Evolutionary conservation across 2,329 filamentous ascomycete genomes (phyloP).

Genomic region (Geosmithia flava): DNA sequence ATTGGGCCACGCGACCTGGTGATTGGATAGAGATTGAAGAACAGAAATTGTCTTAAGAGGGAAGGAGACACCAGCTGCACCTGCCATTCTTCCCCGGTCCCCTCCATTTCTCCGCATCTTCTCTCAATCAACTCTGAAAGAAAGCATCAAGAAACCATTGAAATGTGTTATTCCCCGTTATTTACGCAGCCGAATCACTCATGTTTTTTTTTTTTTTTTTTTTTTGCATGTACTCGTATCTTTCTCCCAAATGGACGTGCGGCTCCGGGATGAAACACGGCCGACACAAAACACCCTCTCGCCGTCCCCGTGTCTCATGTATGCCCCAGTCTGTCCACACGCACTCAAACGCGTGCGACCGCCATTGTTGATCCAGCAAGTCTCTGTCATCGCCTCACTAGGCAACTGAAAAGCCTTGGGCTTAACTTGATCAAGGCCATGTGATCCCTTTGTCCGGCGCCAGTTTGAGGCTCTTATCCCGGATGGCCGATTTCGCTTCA

Average conservation of each 20-base stretch:
- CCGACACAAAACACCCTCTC: neutral
- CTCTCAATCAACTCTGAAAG: too few species aligned
- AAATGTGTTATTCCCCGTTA: too few species aligned
- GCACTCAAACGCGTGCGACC: neutral
- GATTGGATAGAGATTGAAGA: neutral
- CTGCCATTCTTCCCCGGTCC: too few species aligned
- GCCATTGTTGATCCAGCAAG: neutral
- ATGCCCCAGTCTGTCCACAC: neutral
- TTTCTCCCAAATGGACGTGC: neutral
- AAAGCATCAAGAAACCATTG: too few species aligned
- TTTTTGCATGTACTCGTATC: neutral
- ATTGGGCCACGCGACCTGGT: constrained; percentile 2
- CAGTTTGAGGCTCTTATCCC: neutral
- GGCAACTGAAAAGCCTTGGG: neutral
- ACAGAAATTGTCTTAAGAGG: neutral
- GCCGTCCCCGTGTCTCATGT: neutral
- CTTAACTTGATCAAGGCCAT: neutral
- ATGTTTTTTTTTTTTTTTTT: too few species aligned
- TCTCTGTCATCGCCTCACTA: neutral
- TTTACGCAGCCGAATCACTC: too few species aligned
- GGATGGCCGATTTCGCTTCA: neutral
- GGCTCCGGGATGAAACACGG: neutral
- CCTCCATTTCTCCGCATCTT: too few species aligned
- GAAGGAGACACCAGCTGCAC: neutral
- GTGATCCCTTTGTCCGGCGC: neutral